A percentile compares a stretch with the other conserved stretches of the same genome.
phyloP scores from a whole-genome alignment of 2,329 filamentous ascomycete species.

The Lasiodiplodia hormozganensis region DNA sequence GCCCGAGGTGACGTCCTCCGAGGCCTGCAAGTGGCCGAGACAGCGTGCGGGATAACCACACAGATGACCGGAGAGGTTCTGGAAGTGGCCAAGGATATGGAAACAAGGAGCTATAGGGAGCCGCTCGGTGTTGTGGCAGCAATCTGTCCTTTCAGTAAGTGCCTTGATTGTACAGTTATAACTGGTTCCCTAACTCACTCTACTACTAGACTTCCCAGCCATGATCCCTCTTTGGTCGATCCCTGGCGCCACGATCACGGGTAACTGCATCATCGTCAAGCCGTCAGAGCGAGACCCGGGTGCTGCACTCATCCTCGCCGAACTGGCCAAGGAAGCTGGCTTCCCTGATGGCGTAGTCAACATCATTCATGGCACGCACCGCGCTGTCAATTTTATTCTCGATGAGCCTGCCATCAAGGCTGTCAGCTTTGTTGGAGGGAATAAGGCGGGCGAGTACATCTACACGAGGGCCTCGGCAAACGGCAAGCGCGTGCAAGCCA shows the following conservation, averaged over 20 bases:
- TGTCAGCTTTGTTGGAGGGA: slow-evolving; percentile 83
- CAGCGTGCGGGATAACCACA: slow-evolving; percentile 79
- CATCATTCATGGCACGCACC: slow-evolving; percentile 79
- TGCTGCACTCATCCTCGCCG: slow-evolving; percentile 83
- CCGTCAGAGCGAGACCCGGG: slow-evolving; percentile 86
- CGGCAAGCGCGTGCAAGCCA: slow-evolving; percentile 87
- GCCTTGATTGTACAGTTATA: slow-evolving; percentile 6
- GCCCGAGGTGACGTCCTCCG: slow-evolving; percentile 82
- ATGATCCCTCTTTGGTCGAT: slow-evolving; percentile 95
- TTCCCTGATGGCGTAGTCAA: slow-evolving; percentile 85
- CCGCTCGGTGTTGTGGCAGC: slow-evolving; percentile 81
- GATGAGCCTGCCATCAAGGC: slow-evolving; percentile 87
- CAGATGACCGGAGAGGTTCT: slow-evolving; percentile 83
- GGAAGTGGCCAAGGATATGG: slow-evolving; percentile 89
- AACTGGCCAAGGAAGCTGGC: slow-evolving; percentile 79
- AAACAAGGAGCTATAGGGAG: slow-evolving; percentile 82
- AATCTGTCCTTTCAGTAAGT: slow-evolving; percentile 85
- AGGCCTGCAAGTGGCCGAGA: slow-evolving; percentile 84
- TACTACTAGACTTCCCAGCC: slow-evolving; percentile 76
- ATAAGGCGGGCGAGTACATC: slow-evolving; percentile 90
- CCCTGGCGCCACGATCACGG: slow-evolving; percentile 81
- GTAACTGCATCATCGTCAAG: slow-evolving; percentile 84
- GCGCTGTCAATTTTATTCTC: slow-evolving; percentile 84
- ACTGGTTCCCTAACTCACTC: too few species aligned
- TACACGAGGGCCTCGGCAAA: slow-evolving; percentile 79